Evolutionary conservation across 352 stramenopile genomes (phyloP).

Genomic region (Peronospora belbahrii): DNA sequence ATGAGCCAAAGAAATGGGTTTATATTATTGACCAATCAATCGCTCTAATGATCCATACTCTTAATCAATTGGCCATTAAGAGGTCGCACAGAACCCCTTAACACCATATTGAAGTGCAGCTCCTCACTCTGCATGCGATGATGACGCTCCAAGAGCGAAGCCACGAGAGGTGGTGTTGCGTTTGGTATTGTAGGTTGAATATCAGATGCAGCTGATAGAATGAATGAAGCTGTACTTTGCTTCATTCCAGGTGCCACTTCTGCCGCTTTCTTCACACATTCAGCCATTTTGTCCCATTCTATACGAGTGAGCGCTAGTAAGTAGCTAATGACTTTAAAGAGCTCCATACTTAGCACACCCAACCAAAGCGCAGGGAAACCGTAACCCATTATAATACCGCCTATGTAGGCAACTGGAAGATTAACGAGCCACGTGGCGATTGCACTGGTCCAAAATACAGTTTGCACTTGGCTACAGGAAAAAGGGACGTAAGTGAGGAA

Average conservation of each 20-base stretch:
- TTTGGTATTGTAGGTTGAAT: constrained; percentile 45
- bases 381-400: constrained; percentile 39
- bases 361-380: constrained; percentile 59
- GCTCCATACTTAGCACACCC: constrained; percentile 54
- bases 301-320: constrained; percentile 32
- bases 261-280: constrained; percentile 37
- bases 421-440: constrained; percentile 64
- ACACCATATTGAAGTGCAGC: constrained; percentile 9
- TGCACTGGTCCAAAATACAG: constrained; percentile 55
- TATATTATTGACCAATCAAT: constrained; percentile 10
- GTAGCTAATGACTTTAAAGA: constrained; percentile 56
- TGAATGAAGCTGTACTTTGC: constrained; percentile 52
- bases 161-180: constrained; percentile 34
- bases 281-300: constrained; percentile 42
- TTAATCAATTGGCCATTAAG: constrained; percentile 18
- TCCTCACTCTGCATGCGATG: constrained; percentile 11
- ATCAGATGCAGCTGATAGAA: constrained; percentile 46
- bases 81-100: constrained; percentile 1
- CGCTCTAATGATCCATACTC: constrained; percentile 6
- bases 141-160: constrained; percentile 30
- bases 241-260: constrained; percentile 36
- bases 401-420: constrained; percentile 46
- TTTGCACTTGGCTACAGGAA: constrained; percentile 38
- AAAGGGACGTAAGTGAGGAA: neutral
- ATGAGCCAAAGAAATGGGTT: neutral